Evolutionary conservation across 352 stramenopile species (phyloP).

Genomic region (Phytophthora megakarya): DNA sequence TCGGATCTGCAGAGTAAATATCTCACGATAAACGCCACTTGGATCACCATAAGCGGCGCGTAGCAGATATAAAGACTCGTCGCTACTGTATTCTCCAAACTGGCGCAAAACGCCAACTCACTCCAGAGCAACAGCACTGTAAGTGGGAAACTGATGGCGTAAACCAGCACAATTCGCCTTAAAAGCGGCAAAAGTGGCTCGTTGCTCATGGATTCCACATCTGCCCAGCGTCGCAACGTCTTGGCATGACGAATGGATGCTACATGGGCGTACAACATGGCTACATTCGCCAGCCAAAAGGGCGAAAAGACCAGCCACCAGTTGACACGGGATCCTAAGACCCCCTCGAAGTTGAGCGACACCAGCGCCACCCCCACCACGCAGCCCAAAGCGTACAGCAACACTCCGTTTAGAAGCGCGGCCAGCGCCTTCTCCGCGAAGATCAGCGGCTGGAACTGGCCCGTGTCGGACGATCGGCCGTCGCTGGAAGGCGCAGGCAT

Average conservation of each 20-base stretch:
- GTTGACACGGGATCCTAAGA: slow-evolving; percentile 61
- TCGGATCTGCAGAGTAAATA: slow-evolving; percentile 83
- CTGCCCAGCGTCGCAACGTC: slow-evolving; percentile 72
- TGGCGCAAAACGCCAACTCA: slow-evolving; percentile 81
- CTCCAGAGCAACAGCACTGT: slow-evolving; percentile 77
- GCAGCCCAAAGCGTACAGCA: slow-evolving; percentile 81
- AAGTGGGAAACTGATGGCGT: slow-evolving; percentile 76
- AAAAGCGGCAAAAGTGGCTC: slow-evolving; percentile 80
- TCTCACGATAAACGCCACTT: slow-evolving; percentile 78
- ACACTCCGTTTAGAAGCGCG: slow-evolving; percentile 73
- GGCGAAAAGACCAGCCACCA: slow-evolving; percentile 85
- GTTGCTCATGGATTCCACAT: slow-evolving; percentile 82
- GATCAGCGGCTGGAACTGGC: slow-evolving; percentile 76
- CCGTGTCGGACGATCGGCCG: slow-evolving; percentile 35
- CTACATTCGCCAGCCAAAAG: slow-evolving; percentile 80
- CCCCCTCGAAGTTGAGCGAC: slow-evolving; percentile 79
- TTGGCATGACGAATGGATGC: slow-evolving; percentile 67
- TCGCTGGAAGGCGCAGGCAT: slow-evolving; percentile 45
- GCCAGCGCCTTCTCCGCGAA: slow-evolving; percentile 79
- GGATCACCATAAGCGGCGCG: slow-evolving; percentile 79
- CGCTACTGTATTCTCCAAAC: slow-evolving; percentile 52
- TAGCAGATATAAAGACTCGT: slow-evolving; percentile 83
- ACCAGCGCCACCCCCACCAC: slow-evolving; percentile 71
- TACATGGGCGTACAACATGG: slow-evolving; percentile 64
- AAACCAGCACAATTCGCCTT: slow-evolving; percentile 75